Evolutionary conservation across 1,284 basidiomycete species (phyloP).

Genomic region (Anthracocystis walkeri): DNA sequence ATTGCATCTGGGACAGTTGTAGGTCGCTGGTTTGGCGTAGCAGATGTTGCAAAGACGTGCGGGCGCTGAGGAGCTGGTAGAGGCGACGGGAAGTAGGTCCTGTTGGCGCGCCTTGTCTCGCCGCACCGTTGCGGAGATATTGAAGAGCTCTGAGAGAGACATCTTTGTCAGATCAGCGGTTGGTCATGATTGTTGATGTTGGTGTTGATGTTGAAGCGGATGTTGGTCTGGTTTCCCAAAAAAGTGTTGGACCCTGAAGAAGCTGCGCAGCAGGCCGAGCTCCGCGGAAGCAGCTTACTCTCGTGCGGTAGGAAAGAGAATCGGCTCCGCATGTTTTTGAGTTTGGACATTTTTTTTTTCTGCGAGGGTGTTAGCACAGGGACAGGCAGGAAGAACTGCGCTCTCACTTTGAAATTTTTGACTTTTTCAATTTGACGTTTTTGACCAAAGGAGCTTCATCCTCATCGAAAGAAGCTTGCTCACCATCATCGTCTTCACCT

Average conservation of each 20-base stretch:
- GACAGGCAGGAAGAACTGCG: conserved; percentile 14
- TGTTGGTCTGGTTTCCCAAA: neutral
- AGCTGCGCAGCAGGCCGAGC: neutral
- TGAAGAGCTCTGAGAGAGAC: conserved; percentile 54
- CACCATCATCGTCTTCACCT: conserved; percentile 20
- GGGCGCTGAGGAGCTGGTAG: conserved; percentile 15
- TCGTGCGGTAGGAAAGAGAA: conserved; percentile 21
- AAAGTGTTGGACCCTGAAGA: conserved; percentile 11
- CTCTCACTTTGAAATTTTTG: conserved; percentile 36
- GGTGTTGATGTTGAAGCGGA: neutral
- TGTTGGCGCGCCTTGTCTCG: conserved; percentile 46
- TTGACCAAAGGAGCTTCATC: neutral
- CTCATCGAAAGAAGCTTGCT: neutral
- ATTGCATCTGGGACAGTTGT: conserved; percentile 63
- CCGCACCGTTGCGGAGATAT: conserved; percentile 51
- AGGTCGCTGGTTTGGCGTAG: conserved; percentile 37
- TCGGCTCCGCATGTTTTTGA: conserved; percentile 32
- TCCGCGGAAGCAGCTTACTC: neutral
- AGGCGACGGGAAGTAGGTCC: conserved; percentile 29
- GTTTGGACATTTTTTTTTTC: too few relatives aligned
- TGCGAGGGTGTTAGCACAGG: neutral
- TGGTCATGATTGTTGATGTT: neutral
- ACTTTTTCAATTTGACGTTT: conserved; percentile 38
- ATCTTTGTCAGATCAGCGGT: conserved; percentile 2
- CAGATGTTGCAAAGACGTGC: conserved; percentile 59